These are phyloP conservation scores for Didymella glomerata DNA, from an alignment of 2,329 filamentous ascomycete species.

Conservation along the genomic window DNA sequence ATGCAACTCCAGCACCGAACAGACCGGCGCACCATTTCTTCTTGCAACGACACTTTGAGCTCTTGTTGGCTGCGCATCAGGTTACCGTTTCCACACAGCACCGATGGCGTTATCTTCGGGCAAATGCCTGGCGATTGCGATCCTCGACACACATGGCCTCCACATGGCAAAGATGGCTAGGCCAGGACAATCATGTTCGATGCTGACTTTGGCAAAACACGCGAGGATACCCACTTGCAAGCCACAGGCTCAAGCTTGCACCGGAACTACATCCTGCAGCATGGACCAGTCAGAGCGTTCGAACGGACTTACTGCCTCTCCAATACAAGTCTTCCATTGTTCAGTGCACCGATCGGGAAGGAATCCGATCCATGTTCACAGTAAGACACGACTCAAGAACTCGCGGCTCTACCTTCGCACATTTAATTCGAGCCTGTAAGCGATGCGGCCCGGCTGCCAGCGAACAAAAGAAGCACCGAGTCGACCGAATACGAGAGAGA, in stretches of 20 bases:
- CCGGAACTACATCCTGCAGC: slow-evolving; percentile 15
- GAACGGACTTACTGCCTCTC: slow-evolving; percentile 22
- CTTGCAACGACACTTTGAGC: not conserved
- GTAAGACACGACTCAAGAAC: slow-evolving; percentile 25
- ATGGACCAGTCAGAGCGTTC: slow-evolving; percentile 20
- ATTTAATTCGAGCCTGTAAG: slow-evolving; percentile 23
- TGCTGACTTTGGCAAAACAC: slow-evolving; percentile 9
- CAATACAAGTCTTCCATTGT: slow-evolving; percentile 11
- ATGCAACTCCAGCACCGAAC: not conserved
- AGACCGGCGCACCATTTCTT: not conserved
- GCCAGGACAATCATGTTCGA: slow-evolving; percentile 2
- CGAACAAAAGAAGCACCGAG: slow-evolving; percentile 30
- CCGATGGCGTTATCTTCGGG: slow-evolving; percentile 10
- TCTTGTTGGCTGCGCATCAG: not conserved
- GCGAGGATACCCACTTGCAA: slow-evolving; percentile 7
- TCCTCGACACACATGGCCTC: slow-evolving; percentile 13
- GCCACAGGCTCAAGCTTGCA: slow-evolving; percentile 8
- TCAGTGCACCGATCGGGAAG: slow-evolving; percentile 10
- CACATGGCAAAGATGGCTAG: slow-evolving; percentile 14
- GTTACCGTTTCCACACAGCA: slow-evolving; percentile 1
- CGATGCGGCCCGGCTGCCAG: slow-evolving; percentile 29
- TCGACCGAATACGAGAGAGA: slow-evolving; percentile 23
- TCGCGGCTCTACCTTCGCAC: slow-evolving; percentile 23
- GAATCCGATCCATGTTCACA: slow-evolving; percentile 21
- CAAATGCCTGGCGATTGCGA: slow-evolving; percentile 1